Evolutionary conservation across 1,284 basidiomycete genomes (phyloP), one percentile per base, ranked within the genome.

Genomic region (Porphyrellus sp.): DNA sequence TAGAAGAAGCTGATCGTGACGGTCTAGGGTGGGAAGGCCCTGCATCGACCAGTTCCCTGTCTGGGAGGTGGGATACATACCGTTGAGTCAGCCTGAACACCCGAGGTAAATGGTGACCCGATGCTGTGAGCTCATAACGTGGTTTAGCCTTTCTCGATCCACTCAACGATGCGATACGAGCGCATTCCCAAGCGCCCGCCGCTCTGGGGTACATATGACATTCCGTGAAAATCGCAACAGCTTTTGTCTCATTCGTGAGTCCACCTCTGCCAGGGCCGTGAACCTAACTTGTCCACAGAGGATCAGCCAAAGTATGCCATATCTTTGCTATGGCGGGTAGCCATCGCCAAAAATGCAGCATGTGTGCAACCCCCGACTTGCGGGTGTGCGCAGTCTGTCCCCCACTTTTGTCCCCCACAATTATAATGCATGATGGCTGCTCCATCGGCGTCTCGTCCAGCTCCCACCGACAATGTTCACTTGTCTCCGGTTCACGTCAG

Each of bases 131-230:
- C 15, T 27, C 28, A 46, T 34, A 65, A 64, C 63, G 61, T 63
- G 61, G 59, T n/a, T 65, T 62, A 65, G 35, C 50, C 61, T 62
- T 65, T 30, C 28, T 33, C 39, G 24, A 39, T 21, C 25, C 49
- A 43, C 48, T 20, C 34, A 34, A 24, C 15, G 27, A 42, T 18
- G 59, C 13, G 34, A 49, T 40, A 16, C 13, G 41, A 37, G 16
- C 40, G 33, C 51, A 28, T 20, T 20, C 24, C 16, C 33, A 18
- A 33, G 34, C 43, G n/a, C 43, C 48, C 37, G 9, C 24, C 37
- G 38, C 27, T 9, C 25, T 16, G 5, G 27, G 9, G 16, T 8
- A 13, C 11, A 28, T 13, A 39, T 5, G 20, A 37, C 18, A 8
- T 21, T 27, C 27, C 40, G 38, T 13, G 33, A 28, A 52, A 23